Evolutionary conservation across 495 filamentous ascomycete genomes (phyloP).

Genomic region (Tuber calosporum): DNA sequence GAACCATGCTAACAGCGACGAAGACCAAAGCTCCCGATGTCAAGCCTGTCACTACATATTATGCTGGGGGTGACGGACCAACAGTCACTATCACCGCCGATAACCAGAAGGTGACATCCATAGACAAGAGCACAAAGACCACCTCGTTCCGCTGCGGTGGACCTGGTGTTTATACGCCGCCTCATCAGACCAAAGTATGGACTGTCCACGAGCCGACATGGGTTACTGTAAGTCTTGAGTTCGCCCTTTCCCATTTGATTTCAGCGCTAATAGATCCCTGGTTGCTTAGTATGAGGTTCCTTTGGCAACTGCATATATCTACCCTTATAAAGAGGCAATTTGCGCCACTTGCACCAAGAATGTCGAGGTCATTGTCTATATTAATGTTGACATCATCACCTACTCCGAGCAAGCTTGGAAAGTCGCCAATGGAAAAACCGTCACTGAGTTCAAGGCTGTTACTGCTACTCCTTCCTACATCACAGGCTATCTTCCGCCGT

Average conservation of each 20-base stretch:
- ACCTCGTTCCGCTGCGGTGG: not conserved
- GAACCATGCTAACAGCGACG: not conserved
- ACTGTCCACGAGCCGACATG: constrained; percentile 13
- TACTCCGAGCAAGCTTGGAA: not conserved
- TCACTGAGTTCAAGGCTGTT: not conserved
- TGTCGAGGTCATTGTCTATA: constrained; percentile 6
- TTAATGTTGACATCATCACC: constrained; percentile 7
- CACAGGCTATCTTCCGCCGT: not conserved
- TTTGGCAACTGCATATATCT: constrained; percentile 7
- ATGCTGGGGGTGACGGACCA: not conserved
- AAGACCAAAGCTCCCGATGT: not conserved
- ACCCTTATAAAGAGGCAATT: not conserved
- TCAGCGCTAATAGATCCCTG: not conserved
- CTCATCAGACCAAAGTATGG: constrained; percentile 13
- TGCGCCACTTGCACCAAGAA: constrained; percentile 1
- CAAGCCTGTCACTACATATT: not conserved
- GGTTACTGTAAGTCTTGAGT: constrained; percentile 9
- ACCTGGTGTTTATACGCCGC: constrained; percentile 8
- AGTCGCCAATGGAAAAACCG: not conserved
- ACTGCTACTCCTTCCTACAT: constrained; percentile 6
- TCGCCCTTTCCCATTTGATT: not conserved
- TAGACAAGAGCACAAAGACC: constrained; percentile 6
- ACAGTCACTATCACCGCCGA: constrained; percentile 4
- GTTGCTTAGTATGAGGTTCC: constrained; percentile 13
- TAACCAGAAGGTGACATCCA: constrained; percentile 6